A percentile compares a stretch with the other conserved stretches of the same genome.
Evolutionary conservation across 1,139 yeast species (phyloP).

Genomic region (Suhomyces wounanorum): DNA sequence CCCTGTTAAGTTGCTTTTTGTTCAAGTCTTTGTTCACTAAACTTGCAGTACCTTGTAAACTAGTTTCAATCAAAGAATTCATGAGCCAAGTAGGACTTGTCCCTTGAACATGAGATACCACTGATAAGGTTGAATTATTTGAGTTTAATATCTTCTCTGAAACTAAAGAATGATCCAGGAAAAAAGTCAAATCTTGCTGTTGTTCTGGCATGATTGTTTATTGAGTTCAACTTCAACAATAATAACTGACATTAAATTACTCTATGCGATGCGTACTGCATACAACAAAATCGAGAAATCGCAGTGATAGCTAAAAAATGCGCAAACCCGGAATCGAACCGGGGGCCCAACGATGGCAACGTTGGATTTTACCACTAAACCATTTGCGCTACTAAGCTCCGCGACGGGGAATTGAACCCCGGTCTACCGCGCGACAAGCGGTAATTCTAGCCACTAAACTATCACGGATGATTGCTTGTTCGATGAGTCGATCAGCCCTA

Average conservation of each 20-base stretch:
- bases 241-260: too few species aligned
- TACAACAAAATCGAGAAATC: too few species aligned
- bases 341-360: constrained; percentile 17
- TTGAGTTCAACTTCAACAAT: background rate
- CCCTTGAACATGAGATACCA: constrained; percentile 59
- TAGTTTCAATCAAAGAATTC: constrained; percentile 48
- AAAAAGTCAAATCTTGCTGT: constrained; percentile 61
- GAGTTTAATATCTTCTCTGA: constrained; percentile 27
- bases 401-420: constrained; percentile 74
- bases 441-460: constrained; percentile 52
- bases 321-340: constrained; percentile 17
- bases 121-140: constrained; percentile 31
- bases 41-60: constrained; percentile 43
- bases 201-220: constrained; percentile 27
- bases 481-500: background rate
- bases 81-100: constrained; percentile 71
- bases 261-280: background rate
- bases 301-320: constrained; percentile 12
- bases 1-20: constrained; percentile 20
- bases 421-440: constrained; percentile 65
- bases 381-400: constrained; percentile 36
- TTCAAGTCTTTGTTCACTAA: constrained; percentile 38
- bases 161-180: constrained; percentile 54
- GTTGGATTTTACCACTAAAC: constrained; percentile 16
- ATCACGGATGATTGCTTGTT: constrained; percentile 32